Evolutionary conservation across 2,329 filamentous ascomycete genomes (phyloP).

Genomic region (Alternaria metachromatica): DNA sequence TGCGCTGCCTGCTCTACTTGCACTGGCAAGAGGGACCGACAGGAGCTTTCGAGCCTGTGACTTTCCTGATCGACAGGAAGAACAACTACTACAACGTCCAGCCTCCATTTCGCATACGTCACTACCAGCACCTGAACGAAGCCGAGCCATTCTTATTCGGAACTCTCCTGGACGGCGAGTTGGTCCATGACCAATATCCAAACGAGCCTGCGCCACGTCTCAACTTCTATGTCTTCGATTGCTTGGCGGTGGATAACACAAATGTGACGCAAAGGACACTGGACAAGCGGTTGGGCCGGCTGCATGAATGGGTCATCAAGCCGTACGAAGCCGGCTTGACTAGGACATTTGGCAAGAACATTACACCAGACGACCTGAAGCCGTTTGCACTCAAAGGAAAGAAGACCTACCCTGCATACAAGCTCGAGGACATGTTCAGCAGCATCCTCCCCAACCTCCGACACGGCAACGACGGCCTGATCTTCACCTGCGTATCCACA

Average conservation of each 20-base stretch:
- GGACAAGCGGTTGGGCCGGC: conserved; percentile 88
- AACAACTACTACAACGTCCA: conserved; percentile 94
- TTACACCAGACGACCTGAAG: conserved; percentile 51
- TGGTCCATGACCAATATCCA: conserved; percentile 79
- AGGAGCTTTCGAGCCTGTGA: conserved; percentile 54
- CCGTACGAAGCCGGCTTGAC: conserved; percentile 69
- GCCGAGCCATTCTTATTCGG: conserved; percentile 71
- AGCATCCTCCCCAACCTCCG: conserved; percentile 81
- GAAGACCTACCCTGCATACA: conserved; percentile 86
- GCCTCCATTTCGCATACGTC: conserved; percentile 78
- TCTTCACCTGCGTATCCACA: conserved; percentile 93
- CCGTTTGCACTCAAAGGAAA: conserved; percentile 88
- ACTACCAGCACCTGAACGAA: conserved; percentile 64
- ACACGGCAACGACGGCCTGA: conserved; percentile 95
- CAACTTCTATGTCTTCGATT: conserved; percentile 93
- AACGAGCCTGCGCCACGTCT: conserved; percentile 70
- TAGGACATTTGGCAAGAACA: conserved; percentile 59
- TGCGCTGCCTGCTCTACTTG: conserved; percentile 93
- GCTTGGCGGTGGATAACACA: conserved; percentile 79
- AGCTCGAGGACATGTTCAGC: conserved; percentile 78
- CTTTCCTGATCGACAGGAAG: conserved; percentile 96
- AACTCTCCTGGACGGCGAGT: conserved; percentile 90
- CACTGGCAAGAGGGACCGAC: conserved; percentile 64
- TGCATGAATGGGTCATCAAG: conserved; percentile 76
- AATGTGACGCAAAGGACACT: conserved; percentile 79